Evolutionary conservation across 2,329 filamentous ascomycete species (phyloP).

Genomic region (Penicillium sp.): DNA sequence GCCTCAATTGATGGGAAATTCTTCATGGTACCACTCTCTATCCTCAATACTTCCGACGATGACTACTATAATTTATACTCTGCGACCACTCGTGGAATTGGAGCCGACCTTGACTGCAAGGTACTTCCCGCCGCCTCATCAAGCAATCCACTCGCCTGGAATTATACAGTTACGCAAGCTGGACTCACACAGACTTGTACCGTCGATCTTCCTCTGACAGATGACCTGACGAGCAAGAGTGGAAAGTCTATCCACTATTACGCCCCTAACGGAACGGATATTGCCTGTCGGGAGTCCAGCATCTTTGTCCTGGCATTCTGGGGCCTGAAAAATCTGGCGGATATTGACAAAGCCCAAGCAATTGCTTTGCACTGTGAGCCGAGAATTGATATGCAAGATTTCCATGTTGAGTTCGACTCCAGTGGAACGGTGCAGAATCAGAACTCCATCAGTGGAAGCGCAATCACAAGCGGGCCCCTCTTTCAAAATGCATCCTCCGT

Average conservation of each 20-base stretch:
- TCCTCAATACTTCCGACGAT: conserved; percentile 12
- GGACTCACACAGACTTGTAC: background rate
- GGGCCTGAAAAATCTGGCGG: background rate
- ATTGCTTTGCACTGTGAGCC: conserved; percentile 21
- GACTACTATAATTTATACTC: conserved; percentile 18
- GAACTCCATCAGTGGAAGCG: conserved; percentile 10
- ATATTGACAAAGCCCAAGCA: background rate
- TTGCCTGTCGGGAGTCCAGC: background rate
- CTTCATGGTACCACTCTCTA: conserved; percentile 14
- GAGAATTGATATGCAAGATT: conserved; percentile 18
- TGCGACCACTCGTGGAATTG: conserved; percentile 14
- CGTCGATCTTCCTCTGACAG: conserved; percentile 4
- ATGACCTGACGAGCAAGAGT: background rate
- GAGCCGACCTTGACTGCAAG: conserved; percentile 17
- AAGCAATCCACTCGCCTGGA: background rate
- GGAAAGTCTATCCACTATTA: background rate
- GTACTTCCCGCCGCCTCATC: conserved; percentile 1
- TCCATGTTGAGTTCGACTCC: conserved; percentile 17
- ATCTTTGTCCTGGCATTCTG: conserved; percentile 8
- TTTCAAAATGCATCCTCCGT: conserved; percentile 22
- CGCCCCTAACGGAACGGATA: background rate
- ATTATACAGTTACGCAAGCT: background rate
- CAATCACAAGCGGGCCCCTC: conserved; percentile 17
- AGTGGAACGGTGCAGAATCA: conserved; percentile 19
- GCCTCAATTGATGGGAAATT: conserved; percentile 7